Conservation (phyloP, 78 protist genomes). For the Chrysochromulina tobinii region DNA sequence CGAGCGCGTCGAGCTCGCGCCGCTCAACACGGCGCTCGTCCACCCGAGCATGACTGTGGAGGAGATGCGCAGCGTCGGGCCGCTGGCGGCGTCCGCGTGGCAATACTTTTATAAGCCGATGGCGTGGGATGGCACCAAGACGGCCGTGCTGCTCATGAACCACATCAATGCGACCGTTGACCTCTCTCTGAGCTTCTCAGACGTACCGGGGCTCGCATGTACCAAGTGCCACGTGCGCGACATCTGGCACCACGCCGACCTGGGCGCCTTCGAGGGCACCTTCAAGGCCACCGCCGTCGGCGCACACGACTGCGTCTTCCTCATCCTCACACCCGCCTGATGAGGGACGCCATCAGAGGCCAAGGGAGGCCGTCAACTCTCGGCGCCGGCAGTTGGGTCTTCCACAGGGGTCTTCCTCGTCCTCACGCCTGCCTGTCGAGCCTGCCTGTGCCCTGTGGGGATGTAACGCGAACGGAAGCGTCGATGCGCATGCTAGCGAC, state of each 20-base stretch:
- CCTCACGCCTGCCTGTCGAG: too few species aligned
- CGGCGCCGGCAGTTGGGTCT: too few species aligned
- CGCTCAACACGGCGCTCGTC: not conserved
- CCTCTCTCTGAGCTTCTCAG: not conserved
- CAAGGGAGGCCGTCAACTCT: too few species aligned
- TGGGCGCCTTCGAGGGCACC: not conserved
- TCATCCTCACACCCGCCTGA: not conserved
- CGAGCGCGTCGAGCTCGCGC: not conserved
- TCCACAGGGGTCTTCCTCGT: too few species aligned
- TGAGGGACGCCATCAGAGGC: too few species aligned
- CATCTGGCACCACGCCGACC: constrained; percentile 21
- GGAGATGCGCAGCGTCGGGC: too few species aligned
- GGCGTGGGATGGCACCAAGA: not conserved
- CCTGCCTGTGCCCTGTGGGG: too few species aligned
- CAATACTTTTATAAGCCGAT: constrained; percentile 32
- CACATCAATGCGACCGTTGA: not conserved
- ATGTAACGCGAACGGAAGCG: too few species aligned
- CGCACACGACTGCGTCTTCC: constrained; percentile 31
- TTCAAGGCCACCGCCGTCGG: not conserved
- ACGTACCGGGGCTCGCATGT: not conserved
- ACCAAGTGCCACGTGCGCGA: not conserved
- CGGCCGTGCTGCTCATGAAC: constrained; percentile 41
- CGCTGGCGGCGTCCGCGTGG: not conserved
- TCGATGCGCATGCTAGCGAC: too few species aligned
- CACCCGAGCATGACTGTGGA: not conserved